These are phyloP conservation scores for Beauveria australis DNA, from an alignment of 2,329 filamentous ascomycete species.

Conservation along the genomic window DNA sequence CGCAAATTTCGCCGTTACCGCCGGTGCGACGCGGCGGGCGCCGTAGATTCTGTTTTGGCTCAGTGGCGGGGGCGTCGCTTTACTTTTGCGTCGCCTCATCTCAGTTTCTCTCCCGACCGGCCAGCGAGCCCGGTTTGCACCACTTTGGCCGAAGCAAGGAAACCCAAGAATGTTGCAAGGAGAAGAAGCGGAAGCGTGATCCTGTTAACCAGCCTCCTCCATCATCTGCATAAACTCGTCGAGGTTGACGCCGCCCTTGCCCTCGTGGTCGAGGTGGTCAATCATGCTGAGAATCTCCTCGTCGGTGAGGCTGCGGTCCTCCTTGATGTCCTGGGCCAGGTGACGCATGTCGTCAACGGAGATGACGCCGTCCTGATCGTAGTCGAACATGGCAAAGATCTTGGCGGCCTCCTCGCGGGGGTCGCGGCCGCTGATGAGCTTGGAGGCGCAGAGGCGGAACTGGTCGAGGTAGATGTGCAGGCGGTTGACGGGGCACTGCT, in stretches of 20 bases:
- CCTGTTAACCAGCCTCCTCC: constrained; percentile 31
- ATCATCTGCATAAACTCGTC: constrained; percentile 63
- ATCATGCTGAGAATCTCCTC: constrained; percentile 94
- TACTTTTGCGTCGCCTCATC: not conserved
- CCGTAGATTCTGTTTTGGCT: not conserved
- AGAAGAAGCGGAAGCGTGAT: not conserved
- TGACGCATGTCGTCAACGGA: constrained; percentile 79
- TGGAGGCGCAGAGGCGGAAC: constrained; percentile 63
- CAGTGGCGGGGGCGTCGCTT: not conserved
- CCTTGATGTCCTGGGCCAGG: constrained; percentile 84
- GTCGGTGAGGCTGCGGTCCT: constrained; percentile 71
- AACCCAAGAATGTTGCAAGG: not conserved
- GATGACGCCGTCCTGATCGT: constrained; percentile 84
- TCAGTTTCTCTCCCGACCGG: not conserved
- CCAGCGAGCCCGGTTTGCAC: no score
- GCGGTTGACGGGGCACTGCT: constrained; percentile 34
- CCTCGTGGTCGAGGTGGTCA: constrained; percentile 93
- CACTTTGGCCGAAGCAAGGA: not conserved
- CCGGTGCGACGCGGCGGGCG: not conserved
- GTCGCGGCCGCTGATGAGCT: constrained; percentile 73
- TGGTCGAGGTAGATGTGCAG: constrained; percentile 46
- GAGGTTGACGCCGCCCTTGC: constrained; percentile 68
- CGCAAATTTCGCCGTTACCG: not conserved
- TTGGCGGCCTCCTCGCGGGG: constrained; percentile 85
- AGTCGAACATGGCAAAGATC: constrained; percentile 90